Evolutionary conservation across 371 early-diverging fungal species (phyloP).

Genomic region (Saksenaea oblongispora): DNA sequence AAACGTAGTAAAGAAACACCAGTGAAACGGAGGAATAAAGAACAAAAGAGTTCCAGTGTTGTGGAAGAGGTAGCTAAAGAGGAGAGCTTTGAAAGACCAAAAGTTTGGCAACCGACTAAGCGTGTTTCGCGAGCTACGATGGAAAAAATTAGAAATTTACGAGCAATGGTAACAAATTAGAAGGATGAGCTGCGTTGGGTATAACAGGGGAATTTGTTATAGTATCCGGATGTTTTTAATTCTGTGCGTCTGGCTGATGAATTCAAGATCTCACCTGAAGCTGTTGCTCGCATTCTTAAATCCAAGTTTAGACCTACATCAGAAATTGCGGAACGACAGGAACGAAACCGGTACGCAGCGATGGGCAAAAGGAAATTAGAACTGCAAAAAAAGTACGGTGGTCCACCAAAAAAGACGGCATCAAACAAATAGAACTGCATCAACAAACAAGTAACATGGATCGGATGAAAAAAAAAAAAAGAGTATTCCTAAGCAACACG

Average conservation of each 20-base stretch:
- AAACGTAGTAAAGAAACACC: not conserved
- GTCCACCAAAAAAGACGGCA: not conserved
- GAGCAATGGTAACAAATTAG: constrained; percentile 18
- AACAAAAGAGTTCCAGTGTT: not conserved
- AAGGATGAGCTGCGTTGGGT: too few species aligned
- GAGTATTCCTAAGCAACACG: too few species aligned
- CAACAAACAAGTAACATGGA: not conserved
- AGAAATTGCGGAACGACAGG: constrained; percentile 33
- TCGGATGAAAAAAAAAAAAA: not conserved
- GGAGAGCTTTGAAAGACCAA: not conserved
- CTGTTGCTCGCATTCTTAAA: constrained; percentile 38
- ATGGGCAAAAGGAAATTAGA: constrained; percentile 25
- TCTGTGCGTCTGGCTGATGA: constrained; percentile 22
- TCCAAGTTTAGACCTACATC: constrained; percentile 29
- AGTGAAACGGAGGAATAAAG: not conserved
- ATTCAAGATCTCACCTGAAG: constrained; percentile 40
- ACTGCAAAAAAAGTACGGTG: not conserved
- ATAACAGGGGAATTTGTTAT: not conserved
- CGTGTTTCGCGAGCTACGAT: constrained; percentile 40
- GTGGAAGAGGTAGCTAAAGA: not conserved
- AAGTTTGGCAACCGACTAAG: constrained; percentile 33
- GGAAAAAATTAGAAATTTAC: constrained; percentile 31
- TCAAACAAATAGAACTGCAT: not conserved
- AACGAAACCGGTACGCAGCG: constrained; percentile 34
- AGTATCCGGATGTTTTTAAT: constrained; percentile 34